Evolutionary conservation across 1,284 basidiomycete genomes (phyloP).

Genomic region (Leccinum angustisporum): DNA sequence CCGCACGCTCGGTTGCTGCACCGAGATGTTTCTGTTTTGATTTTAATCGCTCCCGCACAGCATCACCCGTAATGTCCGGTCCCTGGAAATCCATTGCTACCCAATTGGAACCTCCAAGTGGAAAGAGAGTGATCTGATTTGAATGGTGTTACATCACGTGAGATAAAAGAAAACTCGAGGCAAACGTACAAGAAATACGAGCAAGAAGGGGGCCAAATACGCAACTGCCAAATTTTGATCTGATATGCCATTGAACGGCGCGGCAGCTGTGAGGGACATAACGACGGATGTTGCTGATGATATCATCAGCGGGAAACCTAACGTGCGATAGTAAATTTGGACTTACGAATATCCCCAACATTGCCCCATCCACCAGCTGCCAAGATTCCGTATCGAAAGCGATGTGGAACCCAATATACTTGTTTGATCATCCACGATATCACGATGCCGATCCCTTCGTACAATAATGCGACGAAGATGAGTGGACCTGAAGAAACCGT

Average conservation of each 20-base stretch:
- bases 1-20: slow-evolving; percentile 11
- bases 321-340: not conserved
- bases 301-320: not conserved
- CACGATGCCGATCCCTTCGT: slow-evolving; percentile 51
- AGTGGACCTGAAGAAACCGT: slow-evolving; percentile 47
- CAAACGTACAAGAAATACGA: slow-evolving; percentile 44
- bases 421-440: slow-evolving; percentile 60
- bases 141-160: not conserved
- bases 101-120: slow-evolving; percentile 52
- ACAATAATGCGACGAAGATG: slow-evolving; percentile 51
- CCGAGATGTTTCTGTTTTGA: slow-evolving; percentile 30
- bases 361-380: slow-evolving; percentile 68
- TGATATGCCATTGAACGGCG: slow-evolving; percentile 50
- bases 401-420: slow-evolving; percentile 76
- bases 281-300: slow-evolving; percentile 61
- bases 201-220: slow-evolving; percentile 50
- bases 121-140: slow-evolving; percentile 61
- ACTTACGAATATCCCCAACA: slow-evolving; percentile 67
- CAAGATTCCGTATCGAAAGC: slow-evolving; percentile 69
- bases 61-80: slow-evolving; percentile 57
- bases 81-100: slow-evolving; percentile 62
- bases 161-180: not conserved
- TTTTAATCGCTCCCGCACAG: slow-evolving; percentile 44
- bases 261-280: slow-evolving; percentile 50
- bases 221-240: slow-evolving; percentile 64